These are phyloP conservation scores for Kwoniella europaea DNA, from an alignment of 768 basidiomycete species.

Conservation along the genomic window DNA sequence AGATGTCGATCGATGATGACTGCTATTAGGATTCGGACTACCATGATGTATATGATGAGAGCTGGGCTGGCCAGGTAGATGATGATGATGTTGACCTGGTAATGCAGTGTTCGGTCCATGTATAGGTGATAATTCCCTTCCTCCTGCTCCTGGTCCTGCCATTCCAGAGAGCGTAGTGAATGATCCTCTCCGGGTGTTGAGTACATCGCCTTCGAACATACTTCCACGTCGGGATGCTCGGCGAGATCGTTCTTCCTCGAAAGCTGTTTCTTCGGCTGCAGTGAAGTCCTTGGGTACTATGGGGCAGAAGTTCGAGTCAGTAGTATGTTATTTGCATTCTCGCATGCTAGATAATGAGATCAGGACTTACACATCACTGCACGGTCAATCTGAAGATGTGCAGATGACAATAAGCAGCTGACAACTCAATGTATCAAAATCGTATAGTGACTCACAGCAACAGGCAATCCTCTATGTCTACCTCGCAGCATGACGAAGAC, in stretches of 20 bases:
- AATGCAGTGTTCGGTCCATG: slow-evolving; percentile 17
- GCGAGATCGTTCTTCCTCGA: slow-evolving; percentile 53
- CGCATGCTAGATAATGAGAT: too few relatives aligned
- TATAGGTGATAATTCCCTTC: slow-evolving; percentile 16
- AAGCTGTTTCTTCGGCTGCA: slow-evolving; percentile 51
- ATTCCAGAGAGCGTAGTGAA: slow-evolving; percentile 8
- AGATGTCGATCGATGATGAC: slow-evolving; percentile 18
- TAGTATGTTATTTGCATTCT: background rate
- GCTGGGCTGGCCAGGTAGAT: slow-evolving; percentile 7
- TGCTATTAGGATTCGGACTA: background rate
- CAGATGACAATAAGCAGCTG: too few relatives aligned
- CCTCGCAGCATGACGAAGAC: slow-evolving; percentile 91
- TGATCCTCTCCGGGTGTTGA: slow-evolving; percentile 20
- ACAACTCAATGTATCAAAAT: too few relatives aligned
- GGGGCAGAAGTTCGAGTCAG: background rate
- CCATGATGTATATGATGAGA: slow-evolving; percentile 7
- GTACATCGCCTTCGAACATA: slow-evolving; percentile 25
- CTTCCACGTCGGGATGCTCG: slow-evolving; percentile 40
- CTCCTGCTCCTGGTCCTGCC: background rate
- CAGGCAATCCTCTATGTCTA: slow-evolving; percentile 73
- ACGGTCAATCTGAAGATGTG: slow-evolving; percentile 48
- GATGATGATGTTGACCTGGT: slow-evolving; percentile 17
- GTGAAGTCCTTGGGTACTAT: slow-evolving; percentile 56
- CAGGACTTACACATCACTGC: slow-evolving; percentile 54
- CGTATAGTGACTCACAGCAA: slow-evolving; percentile 39